phyloP scores from a whole-genome alignment of 1,284 basidiomycete species.

The Sanguinoderma infundibulare region DNA sequence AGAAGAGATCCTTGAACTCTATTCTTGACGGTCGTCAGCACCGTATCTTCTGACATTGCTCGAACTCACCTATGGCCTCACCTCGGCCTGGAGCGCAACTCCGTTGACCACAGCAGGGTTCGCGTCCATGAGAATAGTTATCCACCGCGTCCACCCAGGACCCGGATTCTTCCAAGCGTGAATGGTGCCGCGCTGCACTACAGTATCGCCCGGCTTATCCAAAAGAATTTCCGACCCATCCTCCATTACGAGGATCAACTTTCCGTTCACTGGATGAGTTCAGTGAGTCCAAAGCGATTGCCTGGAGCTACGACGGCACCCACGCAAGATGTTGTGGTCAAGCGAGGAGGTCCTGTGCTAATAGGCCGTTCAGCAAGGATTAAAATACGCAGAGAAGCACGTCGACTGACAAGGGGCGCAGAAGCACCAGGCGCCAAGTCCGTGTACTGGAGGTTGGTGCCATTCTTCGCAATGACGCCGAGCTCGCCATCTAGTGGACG shows the following conservation, averaged over 20 bases:
- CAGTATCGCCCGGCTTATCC: constrained; percentile 58
- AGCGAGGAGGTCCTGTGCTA: constrained; percentile 55
- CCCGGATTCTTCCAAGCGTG: constrained; percentile 68
- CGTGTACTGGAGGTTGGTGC: constrained; percentile 55
- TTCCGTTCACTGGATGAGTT: constrained; percentile 50
- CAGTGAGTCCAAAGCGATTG: too few relatives aligned
- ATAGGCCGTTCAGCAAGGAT: background rate
- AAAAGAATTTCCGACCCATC: constrained; percentile 60
- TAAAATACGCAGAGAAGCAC: background rate
- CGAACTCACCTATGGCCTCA: background rate
- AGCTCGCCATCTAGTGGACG: constrained; percentile 44
- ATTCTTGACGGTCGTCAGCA: background rate
- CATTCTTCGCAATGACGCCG: constrained; percentile 50
- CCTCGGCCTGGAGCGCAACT: constrained; percentile 40
- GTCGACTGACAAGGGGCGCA: constrained; percentile 51
- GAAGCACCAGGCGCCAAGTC: constrained; percentile 59
- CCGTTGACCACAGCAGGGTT: constrained; percentile 55
- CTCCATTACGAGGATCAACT: constrained; percentile 57
- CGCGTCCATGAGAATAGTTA: constrained; percentile 57
- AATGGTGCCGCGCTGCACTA: constrained; percentile 61
- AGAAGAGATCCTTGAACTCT: background rate
- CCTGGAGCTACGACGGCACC: constrained; percentile 28
- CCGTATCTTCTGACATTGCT: too few relatives aligned
- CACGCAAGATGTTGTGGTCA: constrained; percentile 66
- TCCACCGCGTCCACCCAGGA: constrained; percentile 54